phyloP scores from a whole-genome alignment of 352 stramenopile species.

The Phytophthora pisi region DNA sequence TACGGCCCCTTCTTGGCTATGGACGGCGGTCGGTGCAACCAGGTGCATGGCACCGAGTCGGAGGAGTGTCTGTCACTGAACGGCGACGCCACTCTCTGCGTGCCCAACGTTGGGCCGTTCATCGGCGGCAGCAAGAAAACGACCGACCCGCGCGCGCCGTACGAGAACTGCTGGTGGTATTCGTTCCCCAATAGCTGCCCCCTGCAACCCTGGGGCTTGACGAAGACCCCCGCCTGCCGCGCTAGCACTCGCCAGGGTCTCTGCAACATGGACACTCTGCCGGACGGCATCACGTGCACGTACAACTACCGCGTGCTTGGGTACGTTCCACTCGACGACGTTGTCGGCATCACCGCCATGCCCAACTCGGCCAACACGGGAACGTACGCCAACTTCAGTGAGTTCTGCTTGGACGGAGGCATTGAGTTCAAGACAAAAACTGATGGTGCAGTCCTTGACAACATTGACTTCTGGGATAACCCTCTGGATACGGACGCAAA shows the following conservation, averaged over 20 bases:
- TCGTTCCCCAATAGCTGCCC: conserved; percentile 69
- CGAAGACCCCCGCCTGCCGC: conserved; percentile 48
- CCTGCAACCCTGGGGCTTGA: conserved; percentile 36
- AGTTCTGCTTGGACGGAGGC: conserved; percentile 59
- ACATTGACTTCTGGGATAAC: conserved; percentile 62
- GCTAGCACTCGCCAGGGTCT: conserved; percentile 40
- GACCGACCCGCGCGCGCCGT: conserved; percentile 51
- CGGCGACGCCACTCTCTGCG: conserved; percentile 22
- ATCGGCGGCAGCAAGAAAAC: conserved; percentile 41
- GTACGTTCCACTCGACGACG: conserved; percentile 69
- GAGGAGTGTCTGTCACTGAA: conserved; percentile 25
- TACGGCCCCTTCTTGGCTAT: conserved; percentile 65
- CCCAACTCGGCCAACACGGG: conserved; percentile 25
- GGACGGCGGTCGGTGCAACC: conserved; percentile 62
- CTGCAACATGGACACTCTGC: conserved; percentile 39
- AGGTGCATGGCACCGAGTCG: conserved; percentile 25
- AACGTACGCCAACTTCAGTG: conserved; percentile 51
- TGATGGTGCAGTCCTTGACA: conserved; percentile 10
- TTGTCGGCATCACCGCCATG: conserved; percentile 73
- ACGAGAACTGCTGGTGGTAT: conserved; percentile 66
- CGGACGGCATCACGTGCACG: conserved; percentile 67
- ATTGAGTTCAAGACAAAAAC: conserved; percentile 48
- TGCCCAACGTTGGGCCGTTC: conserved; percentile 39
- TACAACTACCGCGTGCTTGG: conserved; percentile 69
- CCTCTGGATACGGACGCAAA: conserved; percentile 45